A percentile compares a stretch with the other conserved stretches of the same genome.
These are phyloP conservation scores for Neckera pumila DNA, from an alignment of 225 moss, liverwort and hornwort genomes.

Conservation along the genomic window DNA sequence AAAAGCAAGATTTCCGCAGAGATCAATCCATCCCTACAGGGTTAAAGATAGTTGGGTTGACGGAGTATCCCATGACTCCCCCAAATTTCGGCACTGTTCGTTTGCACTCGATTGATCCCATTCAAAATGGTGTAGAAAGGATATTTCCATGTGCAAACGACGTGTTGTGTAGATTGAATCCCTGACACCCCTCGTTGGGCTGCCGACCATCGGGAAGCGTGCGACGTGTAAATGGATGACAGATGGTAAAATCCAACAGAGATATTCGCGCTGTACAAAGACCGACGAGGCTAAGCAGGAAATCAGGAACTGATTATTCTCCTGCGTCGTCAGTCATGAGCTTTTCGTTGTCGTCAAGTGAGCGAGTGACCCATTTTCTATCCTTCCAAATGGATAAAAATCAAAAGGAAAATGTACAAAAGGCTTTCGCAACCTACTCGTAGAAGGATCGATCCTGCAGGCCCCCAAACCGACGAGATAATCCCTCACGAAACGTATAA, in stretches of 20 bases:
- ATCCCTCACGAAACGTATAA: not conserved
- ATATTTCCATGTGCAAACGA: conserved; percentile 1
- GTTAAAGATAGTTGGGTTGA: no score
- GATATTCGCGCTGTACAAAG: not conserved
- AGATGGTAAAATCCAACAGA: not conserved
- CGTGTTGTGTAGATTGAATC: not conserved
- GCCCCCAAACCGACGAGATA: not conserved
- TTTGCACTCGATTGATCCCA: not conserved
- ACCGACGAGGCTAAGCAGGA: not conserved
- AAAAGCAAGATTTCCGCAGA: no score
- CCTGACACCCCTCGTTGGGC: not conserved
- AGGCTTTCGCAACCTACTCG: not conserved
- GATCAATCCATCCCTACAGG: no score
- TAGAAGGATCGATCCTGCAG: not conserved
- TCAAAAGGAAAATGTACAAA: no score
- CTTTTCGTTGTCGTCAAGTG: not conserved
- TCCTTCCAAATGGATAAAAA: not conserved
- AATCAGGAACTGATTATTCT: not conserved
- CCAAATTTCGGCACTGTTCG: not conserved
- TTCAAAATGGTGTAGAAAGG: not conserved
- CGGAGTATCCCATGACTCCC: not conserved
- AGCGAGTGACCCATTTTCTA: not conserved
- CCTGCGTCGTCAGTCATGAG: not conserved
- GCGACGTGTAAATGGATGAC: not conserved
- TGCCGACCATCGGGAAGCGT: not conserved